Evolutionary conservation across 2,329 filamentous ascomycete species (phyloP).

Genomic region (Monosporascus sp.): DNA sequence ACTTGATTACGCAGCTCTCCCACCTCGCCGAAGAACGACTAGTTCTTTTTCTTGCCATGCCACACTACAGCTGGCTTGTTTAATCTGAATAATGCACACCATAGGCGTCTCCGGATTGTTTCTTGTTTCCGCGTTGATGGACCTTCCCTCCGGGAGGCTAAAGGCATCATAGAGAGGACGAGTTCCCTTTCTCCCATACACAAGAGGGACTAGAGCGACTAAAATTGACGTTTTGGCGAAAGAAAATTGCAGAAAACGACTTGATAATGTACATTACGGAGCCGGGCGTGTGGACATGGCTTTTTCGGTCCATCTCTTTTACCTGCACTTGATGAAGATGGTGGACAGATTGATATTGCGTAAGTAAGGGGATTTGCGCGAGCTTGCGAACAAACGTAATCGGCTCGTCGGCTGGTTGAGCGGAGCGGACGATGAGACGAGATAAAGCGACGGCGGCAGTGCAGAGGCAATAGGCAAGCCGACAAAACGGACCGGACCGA

Average conservation of each 20-base stretch:
- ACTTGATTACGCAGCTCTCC: slow-evolving; percentile 22
- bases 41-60: slow-evolving; percentile 2
- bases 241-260: background rate
- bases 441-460: background rate
- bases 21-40: slow-evolving; percentile 27
- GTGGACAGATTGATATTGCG: background rate
- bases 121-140: background rate
- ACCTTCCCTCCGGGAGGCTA: slow-evolving; percentile 1
- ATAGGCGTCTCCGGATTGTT: slow-evolving; percentile 16
- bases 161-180: slow-evolving; percentile 14
- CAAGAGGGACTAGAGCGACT: no score
- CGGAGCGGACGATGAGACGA: background rate
- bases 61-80: slow-evolving; percentile 5
- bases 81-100: slow-evolving; percentile 22
- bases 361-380: background rate
- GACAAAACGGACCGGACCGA: background rate
- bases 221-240: no score
- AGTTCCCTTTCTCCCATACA: no score
- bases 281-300: background rate
- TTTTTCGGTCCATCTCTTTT: background rate
- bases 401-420: no score
- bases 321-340: background rate
- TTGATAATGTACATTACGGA: background rate
- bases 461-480: background rate
- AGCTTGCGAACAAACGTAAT: no score